Evolutionary conservation across 371 early-diverging fungal genomes (phyloP).

Genomic region (Lichtheimia hyalospora): DNA sequence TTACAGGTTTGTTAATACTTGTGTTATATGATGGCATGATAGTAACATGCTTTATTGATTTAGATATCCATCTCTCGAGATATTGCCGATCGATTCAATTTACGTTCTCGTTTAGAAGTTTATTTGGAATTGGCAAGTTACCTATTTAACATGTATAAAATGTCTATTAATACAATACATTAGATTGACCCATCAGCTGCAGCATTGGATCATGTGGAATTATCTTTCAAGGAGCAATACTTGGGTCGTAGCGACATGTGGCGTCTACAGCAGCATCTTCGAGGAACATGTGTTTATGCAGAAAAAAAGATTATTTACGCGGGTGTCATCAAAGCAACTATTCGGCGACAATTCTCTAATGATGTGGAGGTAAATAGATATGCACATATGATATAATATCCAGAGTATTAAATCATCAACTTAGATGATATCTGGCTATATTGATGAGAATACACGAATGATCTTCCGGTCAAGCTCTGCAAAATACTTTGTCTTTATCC

Average conservation of each 20-base stretch:
- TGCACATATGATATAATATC: not conserved
- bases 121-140: slow-evolving; percentile 60
- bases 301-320: slow-evolving; percentile 76
- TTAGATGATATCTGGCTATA: slow-evolving; percentile 62
- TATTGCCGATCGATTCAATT: slow-evolving; percentile 38
- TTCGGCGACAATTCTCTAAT: slow-evolving; percentile 76
- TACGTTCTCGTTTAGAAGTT: slow-evolving; percentile 63
- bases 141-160: slow-evolving; percentile 2
- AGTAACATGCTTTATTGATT: not conserved
- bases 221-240: slow-evolving; percentile 91
- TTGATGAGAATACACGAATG: slow-evolving; percentile 76
- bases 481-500: slow-evolving; percentile 90
- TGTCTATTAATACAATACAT: slow-evolving; percentile 25
- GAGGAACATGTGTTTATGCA: slow-evolving; percentile 72
- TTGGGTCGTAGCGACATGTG: slow-evolving; percentile 94
- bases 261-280: slow-evolving; percentile 77
- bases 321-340: slow-evolving; percentile 82
- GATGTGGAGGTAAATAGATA: slow-evolving; percentile 45
- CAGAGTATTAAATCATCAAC: not conserved
- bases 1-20: slow-evolving; percentile 48
- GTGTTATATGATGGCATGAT: not conserved
- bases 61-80: slow-evolving; percentile 47
- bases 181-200: slow-evolving; percentile 68
- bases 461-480: slow-evolving; percentile 96
- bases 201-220: slow-evolving; percentile 81